Percentiles rank a stretch among this genome's conserved stretches.
These are phyloP conservation scores for Scedosporium boydii DNA, from an alignment of 2,329 filamentous ascomycete species.

Conservation along the genomic window DNA sequence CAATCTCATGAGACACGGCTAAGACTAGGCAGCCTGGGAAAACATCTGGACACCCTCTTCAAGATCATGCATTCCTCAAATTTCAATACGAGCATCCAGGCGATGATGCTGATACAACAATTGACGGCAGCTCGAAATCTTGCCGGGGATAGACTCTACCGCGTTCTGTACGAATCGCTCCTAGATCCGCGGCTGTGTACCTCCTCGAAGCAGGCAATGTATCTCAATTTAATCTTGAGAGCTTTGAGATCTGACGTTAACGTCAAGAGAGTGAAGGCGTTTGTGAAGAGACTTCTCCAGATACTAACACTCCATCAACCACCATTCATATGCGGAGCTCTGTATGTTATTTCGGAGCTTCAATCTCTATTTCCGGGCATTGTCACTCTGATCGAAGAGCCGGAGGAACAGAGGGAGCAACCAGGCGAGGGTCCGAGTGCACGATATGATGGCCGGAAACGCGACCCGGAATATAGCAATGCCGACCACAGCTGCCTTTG, in stretches of 20 bases:
- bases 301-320: conserved; percentile 82
- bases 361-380: conserved; percentile 72
- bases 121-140: conserved; percentile 72
- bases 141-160: conserved; percentile 84
- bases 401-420: conserved; percentile 48
- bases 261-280: conserved; percentile 85
- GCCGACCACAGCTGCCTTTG: conserved; percentile 90
- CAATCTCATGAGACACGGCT: conserved; percentile 10
- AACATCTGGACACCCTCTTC: conserved; percentile 89
- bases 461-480: conserved; percentile 84
- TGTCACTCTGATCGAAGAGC: conserved; percentile 65
- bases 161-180: conserved; percentile 89
- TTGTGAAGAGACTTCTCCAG: conserved; percentile 87
- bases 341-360: conserved; percentile 80
- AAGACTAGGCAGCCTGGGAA: conserved; percentile 52
- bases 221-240: conserved; percentile 83
- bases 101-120: conserved; percentile 89
- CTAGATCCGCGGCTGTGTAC: conserved; percentile 79
- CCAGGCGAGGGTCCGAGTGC: conserved; percentile 23
- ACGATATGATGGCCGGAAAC: conserved; percentile 77
- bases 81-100: conserved; percentile 97
- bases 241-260: conserved; percentile 86
- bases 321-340: conserved; percentile 83
- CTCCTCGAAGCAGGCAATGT: conserved; percentile 92
- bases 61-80: conserved; percentile 95